These are phyloP conservation scores for Mucor irregularis DNA, from an alignment of 371 early-diverging fungal species.

Conservation along the genomic window DNA sequence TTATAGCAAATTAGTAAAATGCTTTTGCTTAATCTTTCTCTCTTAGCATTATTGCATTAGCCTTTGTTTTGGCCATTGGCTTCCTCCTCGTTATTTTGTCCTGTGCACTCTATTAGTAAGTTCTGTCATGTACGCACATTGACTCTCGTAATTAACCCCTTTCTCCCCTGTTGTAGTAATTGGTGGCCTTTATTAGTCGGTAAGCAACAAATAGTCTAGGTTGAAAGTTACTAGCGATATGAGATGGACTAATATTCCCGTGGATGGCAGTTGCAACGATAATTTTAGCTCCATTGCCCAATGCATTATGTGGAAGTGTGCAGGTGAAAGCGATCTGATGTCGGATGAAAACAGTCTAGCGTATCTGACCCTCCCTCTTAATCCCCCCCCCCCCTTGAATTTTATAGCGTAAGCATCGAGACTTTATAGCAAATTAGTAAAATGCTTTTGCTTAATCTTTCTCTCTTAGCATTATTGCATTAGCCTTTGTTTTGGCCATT, in stretches of 20 bases:
- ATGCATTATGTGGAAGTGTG: slow-evolving; percentile 77
- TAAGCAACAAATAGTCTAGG: slow-evolving; percentile 24
- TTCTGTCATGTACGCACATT: background rate
- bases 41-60: slow-evolving; percentile 73
- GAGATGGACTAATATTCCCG: background rate
- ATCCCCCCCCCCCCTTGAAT: too few relatives aligned
- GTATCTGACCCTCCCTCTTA: too few relatives aligned
- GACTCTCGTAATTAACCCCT: background rate
- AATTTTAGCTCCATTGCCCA: slow-evolving; percentile 88
- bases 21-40: too few relatives aligned
- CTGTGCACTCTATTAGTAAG: slow-evolving; percentile 86
- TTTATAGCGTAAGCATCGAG: slow-evolving; percentile 14
- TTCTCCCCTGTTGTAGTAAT: slow-evolving; percentile 55
- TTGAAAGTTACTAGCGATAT: too few relatives aligned
- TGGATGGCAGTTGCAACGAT: slow-evolving; percentile 70
- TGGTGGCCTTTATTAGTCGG: slow-evolving; percentile 92
- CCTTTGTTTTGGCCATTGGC: slow-evolving; percentile 86
- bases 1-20: too few relatives aligned
- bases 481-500: slow-evolving; percentile 84
- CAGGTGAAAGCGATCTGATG: slow-evolving; percentile 74
- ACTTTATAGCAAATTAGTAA: too few relatives aligned
- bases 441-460: too few relatives aligned
- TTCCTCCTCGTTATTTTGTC: slow-evolving; percentile 90
- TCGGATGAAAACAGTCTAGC: too few relatives aligned
- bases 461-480: slow-evolving; percentile 66